phyloP scores from a whole-genome alignment of 805 yeast genomes.

The Candida jianshihensis region DNA sequence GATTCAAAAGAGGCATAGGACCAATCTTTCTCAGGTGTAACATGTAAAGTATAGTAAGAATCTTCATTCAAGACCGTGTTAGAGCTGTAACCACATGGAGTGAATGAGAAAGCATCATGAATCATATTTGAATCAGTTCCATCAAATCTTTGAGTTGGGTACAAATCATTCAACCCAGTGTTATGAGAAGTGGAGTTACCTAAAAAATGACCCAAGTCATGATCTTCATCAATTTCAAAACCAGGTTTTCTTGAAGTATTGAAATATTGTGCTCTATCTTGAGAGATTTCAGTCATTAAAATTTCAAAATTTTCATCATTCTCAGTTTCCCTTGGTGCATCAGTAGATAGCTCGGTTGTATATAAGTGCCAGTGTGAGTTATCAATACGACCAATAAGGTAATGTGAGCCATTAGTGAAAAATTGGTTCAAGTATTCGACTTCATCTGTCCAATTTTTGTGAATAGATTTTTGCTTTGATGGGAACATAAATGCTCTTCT shows the following conservation, averaged over 20 bases:
- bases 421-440: slow-evolving; percentile 58
- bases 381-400: slow-evolving; percentile 73
- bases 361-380: slow-evolving; percentile 91
- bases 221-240: slow-evolving; percentile 38
- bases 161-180: slow-evolving; percentile 59
- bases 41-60: slow-evolving; percentile 79
- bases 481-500: slow-evolving; percentile 94
- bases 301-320: slow-evolving; percentile 78
- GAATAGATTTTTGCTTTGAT: slow-evolving; percentile 71
- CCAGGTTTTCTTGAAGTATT: slow-evolving; percentile 40
- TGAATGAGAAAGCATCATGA: slow-evolving; percentile 84
- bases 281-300: slow-evolving; percentile 80
- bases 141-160: slow-evolving; percentile 10
- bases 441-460: slow-evolving; percentile 80
- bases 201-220: slow-evolving; percentile 72
- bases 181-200: slow-evolving; percentile 63
- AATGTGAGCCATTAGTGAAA: slow-evolving; percentile 57
- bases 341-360: slow-evolving; percentile 40
- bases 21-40: slow-evolving; percentile 92
- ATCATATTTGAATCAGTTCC: slow-evolving; percentile 29
- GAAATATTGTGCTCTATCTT: slow-evolving; percentile 50
- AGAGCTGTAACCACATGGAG: slow-evolving; percentile 94
- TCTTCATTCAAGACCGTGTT: slow-evolving; percentile 63
- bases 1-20: slow-evolving; percentile 96
- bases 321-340: slow-evolving; percentile 6